Conservation (phyloP, 2,329 filamentous ascomycete species). For the Pseudocercospora cruenta region DNA sequence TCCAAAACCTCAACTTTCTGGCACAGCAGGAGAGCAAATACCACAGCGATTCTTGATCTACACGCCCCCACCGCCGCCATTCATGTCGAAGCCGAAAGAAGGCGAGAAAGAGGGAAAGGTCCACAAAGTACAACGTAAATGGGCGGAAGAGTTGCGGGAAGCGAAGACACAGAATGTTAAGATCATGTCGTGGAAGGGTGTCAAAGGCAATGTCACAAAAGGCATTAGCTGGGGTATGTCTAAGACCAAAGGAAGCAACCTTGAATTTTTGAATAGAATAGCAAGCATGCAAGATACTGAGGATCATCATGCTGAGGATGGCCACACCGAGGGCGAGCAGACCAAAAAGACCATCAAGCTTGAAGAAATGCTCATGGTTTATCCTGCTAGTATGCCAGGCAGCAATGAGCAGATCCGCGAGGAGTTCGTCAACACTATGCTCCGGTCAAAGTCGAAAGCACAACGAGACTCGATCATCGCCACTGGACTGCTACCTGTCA, state of each 20-base stretch:
- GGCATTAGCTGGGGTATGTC: slow-evolving; percentile 47
- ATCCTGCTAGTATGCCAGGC: slow-evolving; percentile 37
- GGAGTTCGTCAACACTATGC: slow-evolving; percentile 49
- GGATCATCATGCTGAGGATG: slow-evolving; percentile 21
- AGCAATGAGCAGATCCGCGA: slow-evolving; percentile 33
- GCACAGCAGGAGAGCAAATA: slow-evolving; percentile 36
- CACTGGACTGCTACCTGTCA: slow-evolving; percentile 47
- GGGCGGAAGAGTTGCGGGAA: slow-evolving; percentile 49
- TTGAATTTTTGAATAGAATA: slow-evolving; percentile 50
- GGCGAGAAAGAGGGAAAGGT: slow-evolving; percentile 48
- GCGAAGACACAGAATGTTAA: slow-evolving; percentile 43
- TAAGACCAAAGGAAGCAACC: slow-evolving; percentile 45
- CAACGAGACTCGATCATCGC: slow-evolving; percentile 49
- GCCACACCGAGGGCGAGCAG: slow-evolving; percentile 21
- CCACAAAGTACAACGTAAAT: slow-evolving; percentile 51
- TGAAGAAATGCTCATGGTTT: slow-evolving; percentile 48
- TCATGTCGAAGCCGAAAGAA: slow-evolving; percentile 43
- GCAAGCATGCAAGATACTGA: slow-evolving; percentile 16
- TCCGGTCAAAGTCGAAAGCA: slow-evolving; percentile 49
- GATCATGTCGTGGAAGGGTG: slow-evolving; percentile 49
- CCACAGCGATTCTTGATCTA: slow-evolving; percentile 50
- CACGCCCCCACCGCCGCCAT: slow-evolving; percentile 49
- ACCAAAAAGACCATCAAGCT: slow-evolving; percentile 36
- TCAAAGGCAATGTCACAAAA: slow-evolving; percentile 47
- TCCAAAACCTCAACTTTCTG: slow-evolving; percentile 44